A percentile compares a stretch with the other conserved stretches of the same genome.
Conservation (phyloP, 768 basidiomycete genomes). For the Dioszegia crocea region DNA sequence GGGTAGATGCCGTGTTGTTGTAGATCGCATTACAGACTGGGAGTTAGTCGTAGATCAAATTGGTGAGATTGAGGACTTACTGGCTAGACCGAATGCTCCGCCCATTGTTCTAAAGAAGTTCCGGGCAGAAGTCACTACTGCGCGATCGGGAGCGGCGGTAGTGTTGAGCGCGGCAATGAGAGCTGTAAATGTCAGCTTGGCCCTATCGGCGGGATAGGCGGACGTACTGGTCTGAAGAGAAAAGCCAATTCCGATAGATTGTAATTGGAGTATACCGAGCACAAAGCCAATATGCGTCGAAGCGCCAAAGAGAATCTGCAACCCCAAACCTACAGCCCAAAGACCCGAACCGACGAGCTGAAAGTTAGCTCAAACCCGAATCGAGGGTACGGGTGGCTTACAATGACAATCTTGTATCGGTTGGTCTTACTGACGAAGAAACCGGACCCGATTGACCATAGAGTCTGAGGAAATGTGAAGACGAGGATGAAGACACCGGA, state of each 20-base stretch:
- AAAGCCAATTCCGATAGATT: constrained; percentile 37
- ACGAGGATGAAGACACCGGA: constrained; percentile 39
- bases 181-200: constrained; percentile 9
- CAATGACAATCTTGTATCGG: constrained; percentile 33
- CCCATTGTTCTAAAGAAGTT: constrained; percentile 46
- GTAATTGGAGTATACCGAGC: constrained; percentile 31
- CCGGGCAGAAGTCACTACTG: constrained; percentile 39
- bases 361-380: neutral
- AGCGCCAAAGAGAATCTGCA: constrained; percentile 32
- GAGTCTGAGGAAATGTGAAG: constrained; percentile 34
- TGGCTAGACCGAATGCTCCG: constrained; percentile 44
- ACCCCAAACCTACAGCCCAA: constrained; percentile 28
- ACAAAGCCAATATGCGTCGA: constrained; percentile 17
- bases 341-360: constrained; percentile 29
- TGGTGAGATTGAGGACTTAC: constrained; percentile 9
- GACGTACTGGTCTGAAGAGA: constrained; percentile 35
- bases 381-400: constrained; percentile 6
- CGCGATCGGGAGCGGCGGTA: constrained; percentile 33
- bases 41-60: neutral
- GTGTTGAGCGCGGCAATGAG: constrained; percentile 38
- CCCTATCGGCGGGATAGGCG: neutral
- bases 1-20: constrained; percentile 31
- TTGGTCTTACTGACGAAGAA: constrained; percentile 36
- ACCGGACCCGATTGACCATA: constrained; percentile 29
- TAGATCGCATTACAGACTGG: constrained; percentile 41